phyloP scores from a whole-genome alignment of 1,284 basidiomycete genomes.

The Leccinum angustisporum region DNA sequence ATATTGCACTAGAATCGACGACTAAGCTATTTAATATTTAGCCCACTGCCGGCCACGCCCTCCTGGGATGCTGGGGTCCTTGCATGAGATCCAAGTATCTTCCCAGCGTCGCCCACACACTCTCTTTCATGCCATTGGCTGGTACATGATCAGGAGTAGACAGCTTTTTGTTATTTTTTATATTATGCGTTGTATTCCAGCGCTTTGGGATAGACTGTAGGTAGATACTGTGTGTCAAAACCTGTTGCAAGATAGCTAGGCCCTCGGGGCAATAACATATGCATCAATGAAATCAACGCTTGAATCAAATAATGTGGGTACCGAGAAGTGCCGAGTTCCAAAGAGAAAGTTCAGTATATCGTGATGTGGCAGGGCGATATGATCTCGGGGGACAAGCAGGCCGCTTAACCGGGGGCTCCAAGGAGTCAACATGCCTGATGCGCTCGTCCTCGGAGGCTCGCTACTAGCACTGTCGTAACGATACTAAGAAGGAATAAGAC shows the following conservation, averaged over 20 bases:
- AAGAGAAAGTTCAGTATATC: neutral
- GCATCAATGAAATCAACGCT: neutral
- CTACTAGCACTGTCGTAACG: neutral
- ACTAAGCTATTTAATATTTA: constrained; percentile 32
- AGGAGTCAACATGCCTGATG: neutral
- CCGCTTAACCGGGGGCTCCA: neutral
- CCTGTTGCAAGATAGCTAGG: neutral
- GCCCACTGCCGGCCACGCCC: constrained; percentile 11
- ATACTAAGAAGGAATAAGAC: neutral
- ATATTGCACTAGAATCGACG: constrained; percentile 26
- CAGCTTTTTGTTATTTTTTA: constrained; percentile 28
- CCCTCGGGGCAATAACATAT: constrained; percentile 4
- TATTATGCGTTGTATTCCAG: constrained; percentile 27
- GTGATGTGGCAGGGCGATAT: neutral
- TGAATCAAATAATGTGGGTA: neutral
- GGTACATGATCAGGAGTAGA: constrained; percentile 18
- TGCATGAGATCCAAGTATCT: constrained; percentile 20
- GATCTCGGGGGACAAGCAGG: neutral
- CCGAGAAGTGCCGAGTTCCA: neutral
- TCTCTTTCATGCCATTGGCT: constrained; percentile 16
- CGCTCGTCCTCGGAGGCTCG: neutral
- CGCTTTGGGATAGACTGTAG: constrained; percentile 8
- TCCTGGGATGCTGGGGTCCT: constrained; percentile 13
- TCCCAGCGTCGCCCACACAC: constrained; percentile 5
- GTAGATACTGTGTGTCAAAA: constrained; percentile 6